These are phyloP conservation scores for Spergularia marina DNA, from an alignment of 148 eudicot genomes.

Conservation along the genomic window DNA sequence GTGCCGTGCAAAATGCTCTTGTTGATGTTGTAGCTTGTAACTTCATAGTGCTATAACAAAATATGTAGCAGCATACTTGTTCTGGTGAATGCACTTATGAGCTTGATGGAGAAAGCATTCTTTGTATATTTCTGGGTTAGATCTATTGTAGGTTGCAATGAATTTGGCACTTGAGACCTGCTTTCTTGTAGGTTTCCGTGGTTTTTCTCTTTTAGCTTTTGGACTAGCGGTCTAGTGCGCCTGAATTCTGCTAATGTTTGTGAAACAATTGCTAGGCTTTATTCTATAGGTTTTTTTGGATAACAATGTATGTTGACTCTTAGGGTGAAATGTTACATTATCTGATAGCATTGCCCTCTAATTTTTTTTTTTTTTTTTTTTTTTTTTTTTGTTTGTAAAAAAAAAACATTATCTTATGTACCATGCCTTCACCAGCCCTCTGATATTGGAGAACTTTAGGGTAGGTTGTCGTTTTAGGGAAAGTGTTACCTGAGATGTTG, in stretches of 20 bases:
- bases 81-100: neutral
- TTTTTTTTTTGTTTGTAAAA: neutral
- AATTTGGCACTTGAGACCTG: neutral
- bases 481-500: neutral
- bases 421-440: neutral
- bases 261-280: neutral
- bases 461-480: neutral
- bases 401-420: neutral
- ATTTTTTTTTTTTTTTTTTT: too few species aligned
- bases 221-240: neutral
- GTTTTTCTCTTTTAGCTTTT: neutral
- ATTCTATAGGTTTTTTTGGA: neutral
- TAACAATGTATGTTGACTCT: neutral
- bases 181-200: neutral
- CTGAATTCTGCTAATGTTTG: neutral
- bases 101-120: neutral
- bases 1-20: neutral
- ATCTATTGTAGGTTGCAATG: neutral
- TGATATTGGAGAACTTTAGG: neutral
- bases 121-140: neutral
- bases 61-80: too few species aligned
- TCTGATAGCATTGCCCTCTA: neutral
- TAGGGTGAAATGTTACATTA: neutral
- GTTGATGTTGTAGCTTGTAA: too few species aligned
- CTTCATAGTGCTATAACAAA: too few species aligned